phyloP scores from a whole-genome alignment of 371 early-diverging fungal species.

The Actinomortierella ambigua region DNA sequence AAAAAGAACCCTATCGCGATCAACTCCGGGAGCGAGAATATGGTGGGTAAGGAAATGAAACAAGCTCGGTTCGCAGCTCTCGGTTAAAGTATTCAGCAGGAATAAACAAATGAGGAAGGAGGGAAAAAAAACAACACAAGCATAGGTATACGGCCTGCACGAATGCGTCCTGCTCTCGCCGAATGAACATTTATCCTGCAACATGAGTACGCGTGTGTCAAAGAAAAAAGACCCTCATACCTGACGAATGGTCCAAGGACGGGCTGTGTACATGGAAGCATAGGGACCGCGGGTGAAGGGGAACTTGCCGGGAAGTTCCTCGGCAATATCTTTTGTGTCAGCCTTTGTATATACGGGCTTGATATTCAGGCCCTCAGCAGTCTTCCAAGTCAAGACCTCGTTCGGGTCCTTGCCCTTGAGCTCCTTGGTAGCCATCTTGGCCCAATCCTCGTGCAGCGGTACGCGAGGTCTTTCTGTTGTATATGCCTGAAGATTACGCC shows the following conservation, averaged over 20 bases:
- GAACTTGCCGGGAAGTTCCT: conserved; percentile 81
- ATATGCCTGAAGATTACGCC: conserved; percentile 19
- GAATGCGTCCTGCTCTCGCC: too few relatives aligned
- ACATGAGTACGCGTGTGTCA: too few relatives aligned
- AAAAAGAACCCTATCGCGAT: background rate
- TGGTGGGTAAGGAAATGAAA: too few relatives aligned
- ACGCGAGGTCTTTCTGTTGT: conserved; percentile 32
- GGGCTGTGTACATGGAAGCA: conserved; percentile 87
- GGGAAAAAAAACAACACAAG: too few relatives aligned
- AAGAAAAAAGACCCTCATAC: conserved; percentile 26
- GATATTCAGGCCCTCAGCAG: conserved; percentile 83
- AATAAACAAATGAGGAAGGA: too few relatives aligned
- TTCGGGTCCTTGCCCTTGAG: conserved; percentile 84
- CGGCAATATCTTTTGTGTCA: conserved; percentile 59
- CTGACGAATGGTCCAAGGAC: conserved; percentile 87
- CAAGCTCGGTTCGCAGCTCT: too few relatives aligned
- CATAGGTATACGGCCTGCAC: background rate
- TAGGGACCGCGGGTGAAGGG: conserved; percentile 89
- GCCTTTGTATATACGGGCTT: conserved; percentile 83
- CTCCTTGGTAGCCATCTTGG: conserved; percentile 74
- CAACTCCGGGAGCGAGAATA: too few relatives aligned
- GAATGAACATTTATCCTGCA: too few relatives aligned
- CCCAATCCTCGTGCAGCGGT: conserved; percentile 70
- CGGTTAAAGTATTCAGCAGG: too few relatives aligned
- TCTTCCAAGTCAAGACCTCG: conserved; percentile 73